Evolutionary conservation across 2,329 filamentous ascomycete species (phyloP).

Genomic region (Geosmithia putterillii): DNA sequence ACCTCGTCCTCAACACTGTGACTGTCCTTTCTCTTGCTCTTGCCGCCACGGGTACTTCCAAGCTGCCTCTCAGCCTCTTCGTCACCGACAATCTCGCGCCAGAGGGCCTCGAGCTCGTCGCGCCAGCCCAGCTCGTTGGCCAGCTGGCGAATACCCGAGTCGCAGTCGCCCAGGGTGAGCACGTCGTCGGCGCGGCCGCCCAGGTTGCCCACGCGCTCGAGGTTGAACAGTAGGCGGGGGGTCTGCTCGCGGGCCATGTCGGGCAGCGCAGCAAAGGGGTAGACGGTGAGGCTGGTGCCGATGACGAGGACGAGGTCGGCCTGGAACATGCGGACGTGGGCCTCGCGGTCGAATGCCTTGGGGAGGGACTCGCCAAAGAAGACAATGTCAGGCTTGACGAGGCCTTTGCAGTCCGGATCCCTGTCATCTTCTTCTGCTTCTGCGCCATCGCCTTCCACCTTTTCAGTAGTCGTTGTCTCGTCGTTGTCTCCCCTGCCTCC

Average conservation of each 20-base stretch:
- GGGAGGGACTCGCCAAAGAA: constrained; percentile 72
- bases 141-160: constrained; percentile 65
- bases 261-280: constrained; percentile 79
- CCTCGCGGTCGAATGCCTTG: constrained; percentile 19
- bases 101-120: constrained; percentile 67
- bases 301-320: constrained; percentile 76
- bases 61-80: constrained; percentile 40
- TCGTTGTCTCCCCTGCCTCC: too few species aligned
- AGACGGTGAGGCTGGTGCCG: constrained; percentile 78
- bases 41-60: constrained; percentile 14
- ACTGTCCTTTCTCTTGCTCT: constrained; percentile 15
- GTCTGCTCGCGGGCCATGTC: constrained; percentile 44
- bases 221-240: constrained; percentile 79
- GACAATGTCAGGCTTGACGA: constrained; percentile 90
- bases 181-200: constrained; percentile 77
- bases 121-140: constrained; percentile 75
- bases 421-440: too few species aligned
- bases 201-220: constrained; percentile 68
- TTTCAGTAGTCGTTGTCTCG: too few species aligned
- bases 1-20: constrained; percentile 30
- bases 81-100: constrained; percentile 55
- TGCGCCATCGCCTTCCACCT: too few species aligned
- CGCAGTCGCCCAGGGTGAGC: constrained; percentile 69
- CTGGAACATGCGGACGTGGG: constrained; percentile 30
- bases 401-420: constrained; percentile 51